A percentile compares a stretch with the other conserved stretches of the same genome.
These are phyloP conservation scores for Trametes cingulata DNA, from an alignment of 768 basidiomycete genomes.

Conservation along the genomic window DNA sequence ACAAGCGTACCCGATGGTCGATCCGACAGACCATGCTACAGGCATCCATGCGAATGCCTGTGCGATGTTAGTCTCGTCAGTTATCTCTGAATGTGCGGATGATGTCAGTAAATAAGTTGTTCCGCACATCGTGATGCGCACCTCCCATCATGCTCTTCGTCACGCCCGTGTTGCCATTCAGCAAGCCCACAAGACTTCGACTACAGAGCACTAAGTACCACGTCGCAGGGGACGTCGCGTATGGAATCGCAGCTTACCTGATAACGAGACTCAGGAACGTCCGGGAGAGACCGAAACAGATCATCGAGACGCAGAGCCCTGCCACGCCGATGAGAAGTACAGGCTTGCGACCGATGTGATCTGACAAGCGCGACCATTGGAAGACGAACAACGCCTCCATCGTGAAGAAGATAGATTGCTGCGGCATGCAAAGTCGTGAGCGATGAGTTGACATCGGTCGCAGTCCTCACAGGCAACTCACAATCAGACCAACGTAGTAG, in stretches of 20 bases:
- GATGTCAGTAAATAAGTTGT: neutral
- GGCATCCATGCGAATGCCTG: conserved; percentile 34
- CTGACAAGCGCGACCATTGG: conserved; percentile 50
- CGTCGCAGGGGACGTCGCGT: too few relatives aligned
- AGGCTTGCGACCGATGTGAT: conserved; percentile 51
- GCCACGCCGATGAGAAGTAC: conserved; percentile 42
- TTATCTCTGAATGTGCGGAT: conserved; percentile 31
- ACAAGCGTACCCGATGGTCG: conserved; percentile 29
- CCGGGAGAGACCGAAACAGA: conserved; percentile 39
- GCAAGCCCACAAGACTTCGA: conserved; percentile 67
- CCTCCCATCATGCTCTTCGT: conserved; percentile 68
- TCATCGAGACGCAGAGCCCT: conserved; percentile 35
- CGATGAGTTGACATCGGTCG: neutral
- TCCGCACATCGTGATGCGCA: neutral
- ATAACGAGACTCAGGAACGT: conserved; percentile 34
- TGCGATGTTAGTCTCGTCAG: conserved; percentile 39
- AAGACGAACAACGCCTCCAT: conserved; percentile 47
- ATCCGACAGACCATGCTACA: conserved; percentile 33
- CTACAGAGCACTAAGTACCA: conserved; percentile 30
- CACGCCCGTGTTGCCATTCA: conserved; percentile 72
- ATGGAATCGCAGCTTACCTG: conserved; percentile 18
- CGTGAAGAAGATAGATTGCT: conserved; percentile 51
- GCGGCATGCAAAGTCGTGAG: neutral
- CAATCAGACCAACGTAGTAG: conserved; percentile 52
- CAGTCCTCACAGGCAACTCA: conserved; percentile 29